Evolutionary conservation across 169 alveolate species (phyloP), one percentile per base, ranked within the genome.

Genomic region (Plasmodium berghei): DNA sequence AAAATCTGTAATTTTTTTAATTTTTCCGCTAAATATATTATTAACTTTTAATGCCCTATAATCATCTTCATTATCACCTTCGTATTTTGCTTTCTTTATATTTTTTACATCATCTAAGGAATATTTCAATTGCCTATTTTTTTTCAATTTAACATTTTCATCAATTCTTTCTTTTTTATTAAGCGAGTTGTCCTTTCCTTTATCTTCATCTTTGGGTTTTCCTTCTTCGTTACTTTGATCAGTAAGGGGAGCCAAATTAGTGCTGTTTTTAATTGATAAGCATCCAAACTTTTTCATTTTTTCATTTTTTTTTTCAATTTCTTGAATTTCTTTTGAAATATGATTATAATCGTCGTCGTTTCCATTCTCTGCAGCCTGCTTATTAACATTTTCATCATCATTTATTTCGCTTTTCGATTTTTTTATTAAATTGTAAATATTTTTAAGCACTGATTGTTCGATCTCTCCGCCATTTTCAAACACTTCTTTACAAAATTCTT

Each of bases 1-100:
- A 16, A 85, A 95, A 14, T 95, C 97, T 92, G 86, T 91, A 0
- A 95, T 83, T 8, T 89, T 73, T 5, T 69, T 71, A 0, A 95
- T 95, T 0, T 64, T 72, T 1, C 97, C 97, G 9, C 22, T 94
- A 34, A 89, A 94, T 22, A 95, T 89, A 14, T 69, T 61, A 56
- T 66, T 69, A 18, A 73, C 66, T 5, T 56, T 58, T 18, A 73
- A 34, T 1, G 49, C 54, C 26, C 88, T 5, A 5, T 12, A n/a
- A 42, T 49, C 48, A 48, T 48, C 56, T 12, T 20, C 12, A 52
- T 0, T 1, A 59, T 85, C 1, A 16, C 28, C 70, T 0, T 22
- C 26, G 26, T 22, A 22, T 22, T 22, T 22, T 22, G 1, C 26
- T 22, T 22, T 22, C 26, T 22, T 22, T 22, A 22, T 22, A 22